These are phyloP conservation scores for Globisporangium spiculum DNA, from an alignment of 352 stramenopile species.

Conservation along the genomic window DNA sequence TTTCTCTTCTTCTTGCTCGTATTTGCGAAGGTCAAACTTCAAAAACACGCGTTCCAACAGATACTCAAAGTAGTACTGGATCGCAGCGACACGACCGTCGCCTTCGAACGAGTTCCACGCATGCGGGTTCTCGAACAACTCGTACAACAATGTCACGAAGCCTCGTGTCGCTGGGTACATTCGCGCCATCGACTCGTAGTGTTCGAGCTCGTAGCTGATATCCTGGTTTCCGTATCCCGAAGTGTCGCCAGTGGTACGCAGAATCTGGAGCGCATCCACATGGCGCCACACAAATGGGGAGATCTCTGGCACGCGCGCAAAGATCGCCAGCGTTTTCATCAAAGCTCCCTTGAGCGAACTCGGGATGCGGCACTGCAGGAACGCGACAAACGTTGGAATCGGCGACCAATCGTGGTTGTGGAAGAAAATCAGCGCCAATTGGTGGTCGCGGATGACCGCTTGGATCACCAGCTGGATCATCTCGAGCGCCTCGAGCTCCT, in stretches of 20 bases:
- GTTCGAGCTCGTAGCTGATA: conserved; percentile 83
- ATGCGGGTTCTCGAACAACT: conserved; percentile 75
- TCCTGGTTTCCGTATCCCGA: conserved; percentile 66
- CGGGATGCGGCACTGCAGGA: conserved; percentile 80
- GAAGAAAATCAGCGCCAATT: conserved; percentile 81
- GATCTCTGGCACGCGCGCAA: conserved; percentile 76
- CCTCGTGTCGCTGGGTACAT: conserved; percentile 78
- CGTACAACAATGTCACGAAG: conserved; percentile 69
- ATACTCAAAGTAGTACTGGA: conserved; percentile 86
- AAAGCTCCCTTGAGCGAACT: conserved; percentile 81
- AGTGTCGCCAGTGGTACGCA: conserved; percentile 67
- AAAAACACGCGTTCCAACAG: conserved; percentile 79
- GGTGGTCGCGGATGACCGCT: conserved; percentile 64
- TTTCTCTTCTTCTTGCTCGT: conserved; percentile 80
- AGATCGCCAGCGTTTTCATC: conserved; percentile 81
- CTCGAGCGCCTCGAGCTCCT: conserved; percentile 81
- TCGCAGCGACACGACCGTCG: conserved; percentile 68
- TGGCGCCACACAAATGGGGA: conserved; percentile 83
- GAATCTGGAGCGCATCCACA: conserved; percentile 79
- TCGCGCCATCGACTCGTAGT: conserved; percentile 76
- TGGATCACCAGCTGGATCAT: conserved; percentile 80
- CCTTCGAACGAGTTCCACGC: conserved; percentile 75
- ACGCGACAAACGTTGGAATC: conserved; percentile 78
- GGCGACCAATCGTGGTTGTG: conserved; percentile 85
- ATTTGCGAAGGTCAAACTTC: conserved; percentile 84